Percentiles rank a stretch among this genome's conserved stretches.
phyloP scores from a whole-genome alignment of 345 rosid genomes.

The Erodium maritimum region DNA sequence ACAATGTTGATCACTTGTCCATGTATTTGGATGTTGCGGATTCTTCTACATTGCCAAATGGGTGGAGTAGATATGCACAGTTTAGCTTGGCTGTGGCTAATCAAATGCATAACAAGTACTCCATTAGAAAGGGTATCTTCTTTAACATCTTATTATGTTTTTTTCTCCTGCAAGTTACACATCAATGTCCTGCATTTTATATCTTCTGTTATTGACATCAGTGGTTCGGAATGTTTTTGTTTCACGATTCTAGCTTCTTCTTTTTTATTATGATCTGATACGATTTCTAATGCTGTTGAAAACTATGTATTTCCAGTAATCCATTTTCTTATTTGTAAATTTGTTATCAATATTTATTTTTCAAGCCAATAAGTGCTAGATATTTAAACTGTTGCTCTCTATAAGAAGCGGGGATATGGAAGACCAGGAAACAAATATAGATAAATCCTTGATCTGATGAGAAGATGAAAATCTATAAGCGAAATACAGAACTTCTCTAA shows the following conservation, averaged over 20 bases:
- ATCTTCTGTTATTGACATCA: not conserved
- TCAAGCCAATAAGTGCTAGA: not conserved
- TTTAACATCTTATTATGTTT: not conserved
- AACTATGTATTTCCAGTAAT: no score
- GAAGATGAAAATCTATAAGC: not conserved
- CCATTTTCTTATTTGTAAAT: no score
- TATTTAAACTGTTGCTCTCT: not conserved
- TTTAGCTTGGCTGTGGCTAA: slow-evolving; percentile 77
- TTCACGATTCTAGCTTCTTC: not conserved
- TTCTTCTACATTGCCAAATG: slow-evolving; percentile 57
- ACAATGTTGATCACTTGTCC: slow-evolving; percentile 90
- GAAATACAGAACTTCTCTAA: not conserved
- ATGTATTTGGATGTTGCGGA: slow-evolving; percentile 95
- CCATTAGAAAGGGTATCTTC: slow-evolving; percentile 79
- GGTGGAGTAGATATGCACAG: slow-evolving; percentile 93
- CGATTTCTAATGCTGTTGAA: no score
- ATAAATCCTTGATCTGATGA: no score
- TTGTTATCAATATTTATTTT: no score
- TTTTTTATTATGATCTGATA: no score
- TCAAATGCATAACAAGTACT: slow-evolving; percentile 51
- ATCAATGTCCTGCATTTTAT: not conserved
- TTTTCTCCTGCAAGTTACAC: not conserved
- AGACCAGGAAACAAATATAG: no score
- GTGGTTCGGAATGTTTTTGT: not conserved
- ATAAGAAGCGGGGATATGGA: no score